Base-by-base conservation (phyloP, 352 stramenopile genomes). In the Blastocystis sp. region DNA sequence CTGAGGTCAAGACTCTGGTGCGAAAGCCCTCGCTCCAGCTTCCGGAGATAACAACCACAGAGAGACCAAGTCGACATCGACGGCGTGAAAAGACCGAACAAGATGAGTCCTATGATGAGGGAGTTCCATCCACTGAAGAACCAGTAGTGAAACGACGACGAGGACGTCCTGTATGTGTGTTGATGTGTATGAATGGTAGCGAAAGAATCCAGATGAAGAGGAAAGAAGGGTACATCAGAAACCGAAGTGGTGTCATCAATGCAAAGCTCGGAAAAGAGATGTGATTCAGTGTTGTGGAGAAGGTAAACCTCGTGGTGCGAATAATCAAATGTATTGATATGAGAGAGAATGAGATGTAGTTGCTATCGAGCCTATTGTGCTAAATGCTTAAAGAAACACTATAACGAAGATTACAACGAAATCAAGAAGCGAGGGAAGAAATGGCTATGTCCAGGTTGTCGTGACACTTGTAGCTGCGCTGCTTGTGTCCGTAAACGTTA, bases 191-290 rank as follows among this genome's bases (percentile, higher is more conserved):
- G 71, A 66, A 27, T 16, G 5, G 27, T 46, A 83, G 71, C 63
- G 49, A 21, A 83, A 83, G 46, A 27, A 32, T 37, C 14, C 51
- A 7, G 71, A 43, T 5, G 24, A 77, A 9, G 71, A 65, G 16
- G 71, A 83, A 37, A 65, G 49, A 54, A 14, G 51, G 16, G 9
- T 19, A 1, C 21, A 65, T 43, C 27, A 21, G 19, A 83, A 83
- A 63, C 51, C 71, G 19, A 87, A 87, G 65, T 87, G 77, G 77
- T 87, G 77, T 54, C 77, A 87, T 42, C 77, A 87, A 39, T 87
- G 77, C 46, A 87, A 87, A 42, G 77, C 77, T 32, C 37, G 56
- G 39, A 87, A 87, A 39, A 51, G 77, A 24, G 77, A 87, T 87
- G 77, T 87, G 21, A 87, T 87, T 56, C 59, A 87, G 24, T 87